A percentile compares a stretch with the other conserved stretches of the same genome.
Evolutionary conservation across 2,329 filamentous ascomycete genomes (phyloP).

Genomic region (Exophiala sp.): DNA sequence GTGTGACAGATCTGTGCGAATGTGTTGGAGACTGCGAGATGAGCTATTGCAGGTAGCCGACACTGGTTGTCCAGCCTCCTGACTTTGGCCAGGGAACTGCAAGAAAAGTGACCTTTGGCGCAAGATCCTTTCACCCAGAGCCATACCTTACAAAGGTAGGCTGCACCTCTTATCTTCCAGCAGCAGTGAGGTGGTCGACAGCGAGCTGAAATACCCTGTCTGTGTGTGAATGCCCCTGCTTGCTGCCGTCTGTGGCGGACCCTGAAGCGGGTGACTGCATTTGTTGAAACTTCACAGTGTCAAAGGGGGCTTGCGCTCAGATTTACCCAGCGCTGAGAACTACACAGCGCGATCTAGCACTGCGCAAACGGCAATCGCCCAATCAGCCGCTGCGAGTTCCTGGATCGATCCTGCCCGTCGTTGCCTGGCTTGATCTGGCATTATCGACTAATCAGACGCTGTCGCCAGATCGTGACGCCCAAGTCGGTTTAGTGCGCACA

Average conservation of each 20-base stretch:
- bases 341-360: neutral
- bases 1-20: slow-evolving; percentile 19
- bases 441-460: neutral
- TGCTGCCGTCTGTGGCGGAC: no score
- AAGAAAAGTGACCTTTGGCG: neutral
- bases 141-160: neutral
- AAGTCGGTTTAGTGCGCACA: neutral
- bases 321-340: neutral
- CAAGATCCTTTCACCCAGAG: neutral
- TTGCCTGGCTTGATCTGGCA: neutral
- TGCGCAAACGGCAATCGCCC: neutral
- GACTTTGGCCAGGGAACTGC: slow-evolving; percentile 6
- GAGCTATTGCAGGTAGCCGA: slow-evolving; percentile 25
- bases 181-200: no score
- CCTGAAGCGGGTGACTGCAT: no score
- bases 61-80: slow-evolving; percentile 15
- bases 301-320: neutral
- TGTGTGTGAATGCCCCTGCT: no score
- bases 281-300: no score
- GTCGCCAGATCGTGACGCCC: neutral
- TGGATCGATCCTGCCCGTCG: neutral
- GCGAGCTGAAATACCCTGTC: no score
- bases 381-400: neutral
- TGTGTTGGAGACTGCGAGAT: slow-evolving; percentile 10
- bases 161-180: no score